Conservation (phyloP, 2,329 filamentous ascomycete genomes). For the Cordyceps tenuipes region DNA sequence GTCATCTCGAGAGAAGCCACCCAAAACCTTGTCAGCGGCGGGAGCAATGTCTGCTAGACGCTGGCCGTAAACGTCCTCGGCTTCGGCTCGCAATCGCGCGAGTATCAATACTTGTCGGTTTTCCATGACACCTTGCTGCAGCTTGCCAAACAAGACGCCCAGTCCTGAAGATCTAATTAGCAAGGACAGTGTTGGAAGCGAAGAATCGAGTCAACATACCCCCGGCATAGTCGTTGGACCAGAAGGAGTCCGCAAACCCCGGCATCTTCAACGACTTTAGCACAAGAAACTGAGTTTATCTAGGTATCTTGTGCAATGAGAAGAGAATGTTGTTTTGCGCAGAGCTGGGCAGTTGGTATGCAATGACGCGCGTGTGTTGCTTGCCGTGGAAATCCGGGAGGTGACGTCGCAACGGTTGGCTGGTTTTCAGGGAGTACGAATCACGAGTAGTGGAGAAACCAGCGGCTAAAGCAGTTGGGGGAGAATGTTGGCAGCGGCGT, state of each 20-base stretch:
- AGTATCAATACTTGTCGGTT: constrained; percentile 91
- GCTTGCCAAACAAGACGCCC: constrained; percentile 89
- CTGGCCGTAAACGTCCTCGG: constrained; percentile 81
- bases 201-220: constrained; percentile 41
- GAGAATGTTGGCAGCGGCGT: not conserved
- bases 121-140: constrained; percentile 91
- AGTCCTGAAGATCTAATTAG: constrained; percentile 47
- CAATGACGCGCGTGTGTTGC: constrained; percentile 4
- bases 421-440: not conserved
- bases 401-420: not conserved
- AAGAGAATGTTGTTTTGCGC: not conserved
- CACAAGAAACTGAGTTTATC: not conserved
- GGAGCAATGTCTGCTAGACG: constrained; percentile 74
- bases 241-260: constrained; percentile 91
- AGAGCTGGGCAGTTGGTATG: not conserved
- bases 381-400: not conserved
- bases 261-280: constrained; percentile 51
- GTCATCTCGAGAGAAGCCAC: constrained; percentile 85
- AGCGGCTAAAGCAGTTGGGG: not conserved
- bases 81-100: constrained; percentile 88
- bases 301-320: not conserved
- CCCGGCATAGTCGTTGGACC: constrained; percentile 95
- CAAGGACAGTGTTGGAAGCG: not conserved
- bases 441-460: not conserved
- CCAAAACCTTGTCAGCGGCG: constrained; percentile 69